A percentile compares a stretch with the other conserved stretches of the same genome.
Evolutionary conservation across 2,329 filamentous ascomycete species (phyloP).

Genomic region (Penicillium rolfsii): DNA sequence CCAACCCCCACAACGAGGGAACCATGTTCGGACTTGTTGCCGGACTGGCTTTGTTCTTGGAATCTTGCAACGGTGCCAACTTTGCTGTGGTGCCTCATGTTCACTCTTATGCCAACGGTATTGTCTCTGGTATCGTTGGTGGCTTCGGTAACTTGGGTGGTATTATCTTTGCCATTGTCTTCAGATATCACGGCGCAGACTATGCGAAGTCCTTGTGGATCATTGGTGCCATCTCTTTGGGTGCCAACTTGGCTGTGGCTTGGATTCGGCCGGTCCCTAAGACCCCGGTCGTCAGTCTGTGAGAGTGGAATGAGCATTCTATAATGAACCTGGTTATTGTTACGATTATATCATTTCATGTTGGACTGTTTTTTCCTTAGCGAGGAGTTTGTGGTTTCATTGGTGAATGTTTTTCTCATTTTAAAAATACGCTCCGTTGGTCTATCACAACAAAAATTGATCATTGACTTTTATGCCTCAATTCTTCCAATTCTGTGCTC

Average conservation of each 20-base stretch:
- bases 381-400: neutral
- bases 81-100: slow-evolving; percentile 87
- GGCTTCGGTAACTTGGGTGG: slow-evolving; percentile 83
- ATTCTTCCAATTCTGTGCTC: neutral
- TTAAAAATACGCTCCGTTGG: neutral
- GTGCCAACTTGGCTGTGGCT: slow-evolving; percentile 65
- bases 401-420: neutral
- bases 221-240: slow-evolving; percentile 75
- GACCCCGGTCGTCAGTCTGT: slow-evolving; percentile 46
- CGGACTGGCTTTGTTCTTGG: slow-evolving; percentile 78
- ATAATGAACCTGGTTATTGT: neutral
- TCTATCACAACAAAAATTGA: neutral
- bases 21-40: slow-evolving; percentile 78
- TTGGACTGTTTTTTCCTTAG: neutral
- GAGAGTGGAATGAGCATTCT: neutral
- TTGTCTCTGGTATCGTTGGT: slow-evolving; percentile 76
- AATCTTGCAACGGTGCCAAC: slow-evolving; percentile 83
- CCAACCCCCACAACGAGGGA: slow-evolving; percentile 62
- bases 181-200: slow-evolving; percentile 70
- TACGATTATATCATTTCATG: neutral
- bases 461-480: neutral
- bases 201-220: slow-evolving; percentile 79
- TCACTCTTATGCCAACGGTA: slow-evolving; percentile 76
- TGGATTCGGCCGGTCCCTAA: slow-evolving; percentile 66
- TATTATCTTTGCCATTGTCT: slow-evolving; percentile 80